Conservation (phyloP, 192 early-diverging fungal species). For the Coemansia sp. region DNA sequence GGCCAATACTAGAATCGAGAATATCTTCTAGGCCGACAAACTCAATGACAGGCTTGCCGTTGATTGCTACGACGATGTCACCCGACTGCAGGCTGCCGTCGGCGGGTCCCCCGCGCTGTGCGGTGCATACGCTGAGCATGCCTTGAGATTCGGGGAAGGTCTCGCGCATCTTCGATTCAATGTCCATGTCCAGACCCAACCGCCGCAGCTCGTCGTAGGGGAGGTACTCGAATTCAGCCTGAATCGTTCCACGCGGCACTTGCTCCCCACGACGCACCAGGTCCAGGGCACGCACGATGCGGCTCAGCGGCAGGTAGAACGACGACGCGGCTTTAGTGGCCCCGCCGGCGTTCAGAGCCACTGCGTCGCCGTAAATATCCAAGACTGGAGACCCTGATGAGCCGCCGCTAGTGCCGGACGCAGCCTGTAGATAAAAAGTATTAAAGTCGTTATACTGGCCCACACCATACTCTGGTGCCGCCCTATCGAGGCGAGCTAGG, state of each 20-base stretch:
- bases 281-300: slow-evolving; percentile 68
- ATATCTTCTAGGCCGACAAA: slow-evolving; percentile 68
- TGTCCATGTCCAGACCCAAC: slow-evolving; percentile 66
- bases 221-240: slow-evolving; percentile 74
- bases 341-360: slow-evolving; percentile 74
- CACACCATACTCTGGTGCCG: slow-evolving; percentile 74
- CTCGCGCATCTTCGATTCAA: slow-evolving; percentile 67
- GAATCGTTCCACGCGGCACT: slow-evolving; percentile 77
- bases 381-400: slow-evolving; percentile 80
- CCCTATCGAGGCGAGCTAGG: slow-evolving; percentile 73
- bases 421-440: slow-evolving; percentile 83
- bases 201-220: slow-evolving; percentile 79
- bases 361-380: slow-evolving; percentile 80
- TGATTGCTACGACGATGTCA: slow-evolving; percentile 71
- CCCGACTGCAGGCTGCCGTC: slow-evolving; percentile 67
- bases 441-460: slow-evolving; percentile 84
- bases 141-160: slow-evolving; percentile 74
- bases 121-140: slow-evolving; percentile 67
- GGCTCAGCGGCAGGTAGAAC: slow-evolving; percentile 79
- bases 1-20: slow-evolving; percentile 63
- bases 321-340: slow-evolving; percentile 68
- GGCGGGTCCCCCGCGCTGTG: slow-evolving; percentile 74
- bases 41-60: slow-evolving; percentile 64
- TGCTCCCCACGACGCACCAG: slow-evolving; percentile 60
- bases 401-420: slow-evolving; percentile 77